Evolutionary conservation across 1,284 basidiomycete species (phyloP).

Genomic region (Heterobasidion parviporum): DNA sequence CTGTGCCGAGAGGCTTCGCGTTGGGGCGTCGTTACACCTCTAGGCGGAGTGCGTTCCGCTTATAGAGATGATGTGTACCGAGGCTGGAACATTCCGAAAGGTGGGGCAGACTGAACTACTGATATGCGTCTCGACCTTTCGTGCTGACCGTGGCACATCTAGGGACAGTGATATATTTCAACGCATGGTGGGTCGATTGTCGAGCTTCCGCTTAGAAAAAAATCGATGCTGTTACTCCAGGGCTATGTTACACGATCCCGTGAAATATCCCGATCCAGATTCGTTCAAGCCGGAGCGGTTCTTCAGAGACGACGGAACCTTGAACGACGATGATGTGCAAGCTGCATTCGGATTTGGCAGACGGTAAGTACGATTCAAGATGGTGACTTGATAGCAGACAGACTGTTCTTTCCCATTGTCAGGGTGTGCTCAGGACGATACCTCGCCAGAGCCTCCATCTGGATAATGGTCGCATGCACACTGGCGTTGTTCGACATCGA

Average conservation of each 20-base stretch:
- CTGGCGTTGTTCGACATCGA: slow-evolving; percentile 6
- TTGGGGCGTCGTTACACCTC: slow-evolving; percentile 11
- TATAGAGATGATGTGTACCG: slow-evolving; percentile 14
- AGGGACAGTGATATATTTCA: slow-evolving; percentile 17
- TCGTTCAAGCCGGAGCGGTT: slow-evolving; percentile 20
- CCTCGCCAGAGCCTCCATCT: slow-evolving; percentile 11
- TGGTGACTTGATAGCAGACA: background rate
- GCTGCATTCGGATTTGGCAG: slow-evolving; percentile 10
- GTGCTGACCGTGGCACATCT: background rate
- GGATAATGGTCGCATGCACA: slow-evolving; percentile 2
- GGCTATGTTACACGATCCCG: slow-evolving; percentile 19
- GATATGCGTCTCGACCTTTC: background rate
- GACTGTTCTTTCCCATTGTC: background rate
- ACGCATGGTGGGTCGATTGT: slow-evolving; percentile 26
- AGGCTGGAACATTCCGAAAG: slow-evolving; percentile 15
- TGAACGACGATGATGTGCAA: slow-evolving; percentile 9
- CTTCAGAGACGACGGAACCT: slow-evolving; percentile 9
- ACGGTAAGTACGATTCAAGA: background rate
- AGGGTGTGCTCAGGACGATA: slow-evolving; percentile 12
- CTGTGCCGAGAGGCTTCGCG: slow-evolving; percentile 18
- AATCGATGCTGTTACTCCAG: slow-evolving; percentile 4
- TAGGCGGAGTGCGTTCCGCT: slow-evolving; percentile 7
- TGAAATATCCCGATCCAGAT: slow-evolving; percentile 17
- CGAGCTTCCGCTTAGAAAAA: no score
- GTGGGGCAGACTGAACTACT: background rate